Evolutionary conservation across 257 asterid species (phyloP).

Genomic region (Henckelia pumila): DNA sequence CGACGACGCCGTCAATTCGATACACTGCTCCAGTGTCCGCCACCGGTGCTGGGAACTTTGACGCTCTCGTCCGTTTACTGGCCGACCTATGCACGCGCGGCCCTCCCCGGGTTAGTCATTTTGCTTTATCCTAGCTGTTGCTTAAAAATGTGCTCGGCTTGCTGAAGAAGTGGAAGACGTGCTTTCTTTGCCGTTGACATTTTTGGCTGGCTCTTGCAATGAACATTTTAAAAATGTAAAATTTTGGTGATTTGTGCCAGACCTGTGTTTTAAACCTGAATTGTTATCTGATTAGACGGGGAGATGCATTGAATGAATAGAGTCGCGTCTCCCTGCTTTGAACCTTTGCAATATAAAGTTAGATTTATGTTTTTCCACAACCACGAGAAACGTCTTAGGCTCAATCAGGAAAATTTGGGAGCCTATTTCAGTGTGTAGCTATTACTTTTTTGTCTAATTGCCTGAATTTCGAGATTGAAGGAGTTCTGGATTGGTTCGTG

Average conservation of each 20-base stretch:
- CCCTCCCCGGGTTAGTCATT: constrained; percentile 52
- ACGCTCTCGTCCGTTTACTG: constrained; percentile 63
- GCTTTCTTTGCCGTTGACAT: constrained; percentile 16
- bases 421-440: constrained; percentile 9
- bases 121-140: background rate
- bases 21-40: constrained; percentile 54
- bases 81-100: constrained; percentile 71
- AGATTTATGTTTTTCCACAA: too few relatives aligned
- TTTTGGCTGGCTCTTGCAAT: background rate
- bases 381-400: too few relatives aligned
- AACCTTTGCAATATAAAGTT: too few relatives aligned
- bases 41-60: constrained; percentile 62
- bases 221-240: too few relatives aligned
- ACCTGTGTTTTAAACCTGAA: too few relatives aligned
- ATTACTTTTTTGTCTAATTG: constrained; percentile 9
- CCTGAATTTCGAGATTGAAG: background rate
- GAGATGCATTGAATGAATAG: too few relatives aligned
- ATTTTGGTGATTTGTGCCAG: too few relatives aligned
- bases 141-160: background rate
- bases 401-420: background rate
- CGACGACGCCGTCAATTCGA: constrained; percentile 59
- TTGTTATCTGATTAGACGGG: too few relatives aligned
- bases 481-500: background rate
- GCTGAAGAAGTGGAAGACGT: background rate
- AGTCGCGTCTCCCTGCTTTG: too few relatives aligned